Conservation (phyloP, 139 green algal species). For the Zygnema circumcarinatum region DNA sequence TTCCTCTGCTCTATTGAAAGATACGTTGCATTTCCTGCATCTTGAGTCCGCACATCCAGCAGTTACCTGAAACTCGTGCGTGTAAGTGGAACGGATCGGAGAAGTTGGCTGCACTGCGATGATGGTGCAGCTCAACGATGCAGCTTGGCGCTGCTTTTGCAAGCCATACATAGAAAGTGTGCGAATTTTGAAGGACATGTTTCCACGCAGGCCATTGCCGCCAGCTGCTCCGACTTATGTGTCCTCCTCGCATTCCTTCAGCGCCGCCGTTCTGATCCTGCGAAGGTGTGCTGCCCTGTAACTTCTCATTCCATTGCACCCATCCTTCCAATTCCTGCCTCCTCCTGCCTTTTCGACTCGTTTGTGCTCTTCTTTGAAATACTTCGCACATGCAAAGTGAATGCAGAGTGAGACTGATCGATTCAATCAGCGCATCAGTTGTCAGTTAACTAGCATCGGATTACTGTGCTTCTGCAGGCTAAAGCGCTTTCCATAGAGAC, state of each 20-base stretch:
- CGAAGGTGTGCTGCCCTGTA: constrained; percentile 30
- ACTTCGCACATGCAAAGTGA: neutral
- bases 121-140: no score
- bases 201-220: constrained; percentile 37
- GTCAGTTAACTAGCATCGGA: neutral
- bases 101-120: no score
- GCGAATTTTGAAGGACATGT: no score
- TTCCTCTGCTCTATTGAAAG: no score
- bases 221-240: constrained; percentile 24
- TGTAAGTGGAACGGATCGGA: no score
- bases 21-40: no score
- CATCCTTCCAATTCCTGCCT: neutral
- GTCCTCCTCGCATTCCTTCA: constrained; percentile 32
- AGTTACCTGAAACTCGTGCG: no score
- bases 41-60: no score
- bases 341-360: neutral
- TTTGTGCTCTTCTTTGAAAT: constrained; percentile 9
- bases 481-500: constrained; percentile 22
- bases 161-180: no score
- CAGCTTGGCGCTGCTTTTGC: no score
- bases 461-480: constrained; percentile 30
- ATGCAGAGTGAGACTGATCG: neutral
- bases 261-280: constrained; percentile 8
- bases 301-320: neutral
- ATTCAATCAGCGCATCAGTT: no score